Base-by-base conservation (phyloP, 257 asterid genomes). In the Knoxia roxburghii region DNA sequence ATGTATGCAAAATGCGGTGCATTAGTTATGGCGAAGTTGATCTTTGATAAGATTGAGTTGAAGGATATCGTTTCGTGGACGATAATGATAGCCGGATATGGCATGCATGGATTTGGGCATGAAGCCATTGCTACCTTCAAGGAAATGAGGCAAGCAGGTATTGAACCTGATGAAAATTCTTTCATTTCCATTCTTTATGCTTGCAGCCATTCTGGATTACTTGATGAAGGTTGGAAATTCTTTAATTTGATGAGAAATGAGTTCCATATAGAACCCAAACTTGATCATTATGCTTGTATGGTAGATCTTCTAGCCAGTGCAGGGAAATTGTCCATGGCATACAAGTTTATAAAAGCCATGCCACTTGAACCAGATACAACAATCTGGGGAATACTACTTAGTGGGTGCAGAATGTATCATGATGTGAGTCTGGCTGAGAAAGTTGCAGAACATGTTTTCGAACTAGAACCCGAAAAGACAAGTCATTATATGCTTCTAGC, bases 1-100 rank as follows among this genome's bases (percentile, higher is more conserved):
- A 64, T 77, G 81, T 77, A 77, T 45, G 71, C 54, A 50, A 72
- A 77, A 56, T 77, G 77, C 21, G 81, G 81, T 37, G 77, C 66
- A 23, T n/a, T 77, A 23, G 61, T 29, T 11, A 52, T 29, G 26
- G 79, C 82, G 0, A n/a, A 35, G 32, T 49, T 67, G 24, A 32
- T 70, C 14, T 78, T 74, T 60, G 64, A 61, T 26, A 67, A 27
- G 61, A 72, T 72, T 53, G 32, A 23, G 29, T 48, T 40, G 21
- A 72, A 72, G 50, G 77, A 77, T 57, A 49, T 77, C 13, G 63
- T 77, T 67, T 77, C 77, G 0, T 77, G 81, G 81, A 68, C 81
- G 27, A 59, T 52, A 11, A 53, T 77, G 77, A 77, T 77, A 4
- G 72, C 72, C 7, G 75, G 81, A 30, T 72, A 68, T 56, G 77